These are phyloP conservation scores for Heteromeles arbutifolia DNA, from an alignment of 306 rosid genomes.

Conservation along the genomic window DNA sequence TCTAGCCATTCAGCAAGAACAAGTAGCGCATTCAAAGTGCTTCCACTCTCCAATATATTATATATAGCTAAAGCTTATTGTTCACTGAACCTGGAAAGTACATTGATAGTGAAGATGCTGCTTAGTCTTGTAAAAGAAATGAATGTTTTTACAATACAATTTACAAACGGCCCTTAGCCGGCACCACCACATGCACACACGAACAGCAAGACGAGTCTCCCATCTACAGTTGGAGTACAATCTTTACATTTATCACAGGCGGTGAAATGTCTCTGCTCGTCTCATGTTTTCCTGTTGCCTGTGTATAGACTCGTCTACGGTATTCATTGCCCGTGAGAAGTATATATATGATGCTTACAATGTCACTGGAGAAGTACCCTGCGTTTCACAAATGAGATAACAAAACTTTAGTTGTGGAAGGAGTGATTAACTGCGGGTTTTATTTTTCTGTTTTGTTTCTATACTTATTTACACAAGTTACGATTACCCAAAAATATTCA, in stretches of 20 bases:
- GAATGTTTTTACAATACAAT: not conserved
- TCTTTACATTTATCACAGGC: not conserved
- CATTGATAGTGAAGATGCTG: not conserved
- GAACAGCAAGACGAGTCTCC: conserved; percentile 15
- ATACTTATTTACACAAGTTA: not conserved
- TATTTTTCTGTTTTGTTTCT: no score
- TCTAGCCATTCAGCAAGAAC: not conserved
- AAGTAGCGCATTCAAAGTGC: not conserved
- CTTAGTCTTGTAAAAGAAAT: not conserved
- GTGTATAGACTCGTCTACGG: not conserved
- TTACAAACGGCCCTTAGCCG: conserved; percentile 8
- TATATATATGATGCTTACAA: conserved; percentile 37
- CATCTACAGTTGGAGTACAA: conserved; percentile 6
- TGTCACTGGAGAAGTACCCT: conserved; percentile 87
- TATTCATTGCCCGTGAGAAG: conserved; percentile 5
- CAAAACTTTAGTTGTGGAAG: conserved; percentile 7
- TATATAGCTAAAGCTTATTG: not conserved
- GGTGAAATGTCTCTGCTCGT: not conserved
- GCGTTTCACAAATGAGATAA: conserved; percentile 11
- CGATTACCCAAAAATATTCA: not conserved
- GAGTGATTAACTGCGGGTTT: not conserved
- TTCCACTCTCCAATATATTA: conserved; percentile 1
- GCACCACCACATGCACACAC: conserved; percentile 25
- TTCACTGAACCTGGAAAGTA: conserved; percentile 2
- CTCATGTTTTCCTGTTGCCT: conserved; percentile 2